Base-by-base conservation (phyloP, 768 basidiomycete species). In the Auriscalpium vulgare region DNA sequence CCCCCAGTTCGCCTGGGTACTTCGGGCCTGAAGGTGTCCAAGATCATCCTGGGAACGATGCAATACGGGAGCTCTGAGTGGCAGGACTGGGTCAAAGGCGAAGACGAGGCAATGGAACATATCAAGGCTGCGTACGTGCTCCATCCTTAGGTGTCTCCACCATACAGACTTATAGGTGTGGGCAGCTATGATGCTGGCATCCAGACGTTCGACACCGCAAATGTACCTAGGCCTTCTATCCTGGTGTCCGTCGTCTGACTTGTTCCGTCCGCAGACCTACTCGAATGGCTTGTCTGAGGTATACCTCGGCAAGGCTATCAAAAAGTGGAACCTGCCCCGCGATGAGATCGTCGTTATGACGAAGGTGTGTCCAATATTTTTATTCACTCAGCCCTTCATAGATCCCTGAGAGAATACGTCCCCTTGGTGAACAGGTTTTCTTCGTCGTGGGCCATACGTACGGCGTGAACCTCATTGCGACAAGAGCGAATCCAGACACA, bases 11-110 rank as follows among this genome's bases (percentile, higher is more conserved):
- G 69, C 36, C 63, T 68, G 10, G 74, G 74, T 21, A 81, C 76
- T 6, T 82, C 80, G 0, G 84, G 83, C 3, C 67, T 83, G 44
- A 80, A 85, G 64, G 77, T 87, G 1, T 85, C 84, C 23, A 80
- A 76, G 67, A 74, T 86, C 50, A 84, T 87, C 44, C 71, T 87
- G 0, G 86, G 85, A 1, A 77, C 75, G 40, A 82, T 84, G 83
- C 71, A 73, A n/a, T 85, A 83, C 60, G 83, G 78, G 23, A 65
- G 65, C 10, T 14, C 61, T 3, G 51, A 55, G 38, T 68, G 68
- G 62, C 56, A 66, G 44, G 55, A 59, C 14, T 75, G 72, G 73
- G 65, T 72, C 16, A 55, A 68, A 1, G 64, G 56, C 8, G 68
- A 74, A 48, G 64, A 67, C 8, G 62, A 63, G 23, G 57, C 57